A percentile compares a stretch with the other conserved stretches of the same genome.
phyloP scores from a whole-genome alignment of 441 rosid species.

The Adansonia madagascariensis region DNA sequence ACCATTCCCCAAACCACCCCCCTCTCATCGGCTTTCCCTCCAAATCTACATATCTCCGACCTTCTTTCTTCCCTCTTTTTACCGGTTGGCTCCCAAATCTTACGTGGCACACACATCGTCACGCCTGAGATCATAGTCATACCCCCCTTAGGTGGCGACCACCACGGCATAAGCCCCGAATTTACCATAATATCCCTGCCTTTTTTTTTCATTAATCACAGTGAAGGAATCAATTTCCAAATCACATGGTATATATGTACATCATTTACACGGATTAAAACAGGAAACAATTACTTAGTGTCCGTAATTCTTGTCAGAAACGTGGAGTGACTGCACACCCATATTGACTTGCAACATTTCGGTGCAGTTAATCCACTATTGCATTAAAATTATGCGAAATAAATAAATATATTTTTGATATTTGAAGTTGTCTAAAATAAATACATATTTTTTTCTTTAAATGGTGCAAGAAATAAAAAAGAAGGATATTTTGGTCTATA shows the following conservation, averaged over 20 bases:
- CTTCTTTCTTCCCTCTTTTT: not conserved
- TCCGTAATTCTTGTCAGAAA: conserved; percentile 25
- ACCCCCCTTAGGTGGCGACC: conserved; percentile 23
- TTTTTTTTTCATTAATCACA: no score
- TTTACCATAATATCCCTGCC: not conserved
- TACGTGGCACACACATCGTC: not conserved
- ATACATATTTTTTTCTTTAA: not conserved
- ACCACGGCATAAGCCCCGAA: not conserved
- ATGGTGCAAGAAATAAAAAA: not conserved
- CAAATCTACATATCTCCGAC: not conserved
- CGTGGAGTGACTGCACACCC: not conserved
- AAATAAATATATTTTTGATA: no score
- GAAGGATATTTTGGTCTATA: not conserved
- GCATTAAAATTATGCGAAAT: no score
- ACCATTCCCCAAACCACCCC: not conserved
- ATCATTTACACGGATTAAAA: no score
- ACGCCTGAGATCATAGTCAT: not conserved
- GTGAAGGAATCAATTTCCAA: no score
- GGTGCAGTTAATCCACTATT: no score
- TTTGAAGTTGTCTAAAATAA: no score
- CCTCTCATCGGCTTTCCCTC: not conserved
- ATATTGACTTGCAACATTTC: no score
- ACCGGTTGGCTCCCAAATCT: not conserved
- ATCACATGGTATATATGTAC: no score
- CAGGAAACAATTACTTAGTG: no score